Conservation (phyloP, 768 basidiomycete species). For the Kwoniella sp. region DNA sequence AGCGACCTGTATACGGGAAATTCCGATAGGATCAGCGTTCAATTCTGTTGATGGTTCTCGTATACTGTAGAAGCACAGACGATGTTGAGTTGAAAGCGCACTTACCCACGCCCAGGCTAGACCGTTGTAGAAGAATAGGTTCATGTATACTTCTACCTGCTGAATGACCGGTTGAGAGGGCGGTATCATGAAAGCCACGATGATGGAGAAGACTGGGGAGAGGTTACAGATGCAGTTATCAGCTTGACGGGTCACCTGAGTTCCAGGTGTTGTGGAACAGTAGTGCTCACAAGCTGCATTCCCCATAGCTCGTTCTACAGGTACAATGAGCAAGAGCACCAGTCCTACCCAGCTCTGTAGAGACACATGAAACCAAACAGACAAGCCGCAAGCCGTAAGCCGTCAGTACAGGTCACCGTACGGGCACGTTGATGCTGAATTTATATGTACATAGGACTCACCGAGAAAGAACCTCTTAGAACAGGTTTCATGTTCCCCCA, state of each 20-base stretch:
- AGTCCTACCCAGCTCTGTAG: constrained; percentile 52
- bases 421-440: too few relatives aligned
- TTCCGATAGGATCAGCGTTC: neutral
- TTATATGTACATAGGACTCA: constrained; percentile 34
- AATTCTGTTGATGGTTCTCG: neutral
- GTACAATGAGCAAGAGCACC: constrained; percentile 42
- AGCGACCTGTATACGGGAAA: constrained; percentile 17
- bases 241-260: too few relatives aligned
- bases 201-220: constrained; percentile 36
- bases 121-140: constrained; percentile 48
- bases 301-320: constrained; percentile 37
- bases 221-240: neutral
- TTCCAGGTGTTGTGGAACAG: too few relatives aligned
- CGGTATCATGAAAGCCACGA: constrained; percentile 51
- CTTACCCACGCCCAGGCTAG: constrained; percentile 52
- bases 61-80: neutral
- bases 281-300: constrained; percentile 52
- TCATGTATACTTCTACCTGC: constrained; percentile 44
- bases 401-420: too few relatives aligned
- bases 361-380: too few relatives aligned
- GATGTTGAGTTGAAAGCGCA: too few relatives aligned
- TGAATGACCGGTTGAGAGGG: constrained; percentile 48
- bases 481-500: constrained; percentile 47
- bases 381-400: too few relatives aligned
- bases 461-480: constrained; percentile 43